These are phyloP conservation scores for Mimosa bimucronata DNA, from an alignment of 306 rosid species.

Conservation along the genomic window DNA sequence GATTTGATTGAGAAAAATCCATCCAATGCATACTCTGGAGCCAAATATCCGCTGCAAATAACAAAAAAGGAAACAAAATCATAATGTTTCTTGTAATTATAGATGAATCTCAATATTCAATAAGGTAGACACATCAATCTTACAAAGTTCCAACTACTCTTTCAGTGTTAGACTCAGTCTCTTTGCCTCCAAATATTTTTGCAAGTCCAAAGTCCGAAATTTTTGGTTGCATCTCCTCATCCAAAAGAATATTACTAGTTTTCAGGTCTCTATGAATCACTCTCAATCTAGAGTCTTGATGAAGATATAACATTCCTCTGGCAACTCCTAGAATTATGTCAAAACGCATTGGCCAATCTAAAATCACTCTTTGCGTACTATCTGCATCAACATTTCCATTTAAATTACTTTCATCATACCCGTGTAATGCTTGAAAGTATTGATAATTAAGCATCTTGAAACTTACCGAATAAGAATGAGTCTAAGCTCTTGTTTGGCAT, in stretches of 20 bases:
- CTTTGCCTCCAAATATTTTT: slow-evolving; percentile 43
- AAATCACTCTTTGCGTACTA: slow-evolving; percentile 10
- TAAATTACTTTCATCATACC: neutral
- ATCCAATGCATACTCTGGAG: slow-evolving; percentile 51
- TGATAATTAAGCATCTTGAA: neutral
- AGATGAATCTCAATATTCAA: neutral
- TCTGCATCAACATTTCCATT: slow-evolving; percentile 29
- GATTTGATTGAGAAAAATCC: slow-evolving; percentile 59
- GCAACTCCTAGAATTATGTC: slow-evolving; percentile 50
- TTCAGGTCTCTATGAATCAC: slow-evolving; percentile 46
- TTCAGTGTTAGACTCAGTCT: slow-evolving; percentile 37
- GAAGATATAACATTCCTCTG: slow-evolving; percentile 42
- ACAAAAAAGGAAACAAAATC: neutral
- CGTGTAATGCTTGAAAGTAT: neutral
- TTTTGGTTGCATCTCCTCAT: slow-evolving; percentile 45
- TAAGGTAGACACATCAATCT: slow-evolving; percentile 3
- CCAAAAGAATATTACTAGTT: slow-evolving; percentile 45
- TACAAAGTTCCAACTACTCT: slow-evolving; percentile 46
- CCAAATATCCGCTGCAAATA: slow-evolving; percentile 45
- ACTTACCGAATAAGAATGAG: slow-evolving; percentile 45
- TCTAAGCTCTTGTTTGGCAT: slow-evolving; percentile 53
- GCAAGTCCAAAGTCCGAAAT: slow-evolving; percentile 48
- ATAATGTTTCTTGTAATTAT: neutral
- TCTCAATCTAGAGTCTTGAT: slow-evolving; percentile 43
- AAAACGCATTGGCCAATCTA: slow-evolving; percentile 51